These are phyloP conservation scores for Penicillium tannophilum DNA, from an alignment of 495 filamentous ascomycete genomes.

Conservation along the genomic window DNA sequence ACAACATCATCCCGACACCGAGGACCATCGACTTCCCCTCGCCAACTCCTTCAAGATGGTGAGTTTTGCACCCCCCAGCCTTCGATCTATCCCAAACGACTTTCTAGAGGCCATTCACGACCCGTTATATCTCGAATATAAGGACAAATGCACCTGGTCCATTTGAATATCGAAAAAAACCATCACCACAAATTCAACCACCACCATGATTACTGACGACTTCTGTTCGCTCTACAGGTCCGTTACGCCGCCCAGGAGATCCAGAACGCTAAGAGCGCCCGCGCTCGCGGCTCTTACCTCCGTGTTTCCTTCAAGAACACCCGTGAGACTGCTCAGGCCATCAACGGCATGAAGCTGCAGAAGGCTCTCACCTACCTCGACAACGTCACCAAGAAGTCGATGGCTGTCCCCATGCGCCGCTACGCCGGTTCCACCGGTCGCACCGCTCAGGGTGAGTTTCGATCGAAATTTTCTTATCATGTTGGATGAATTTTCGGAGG, in stretches of 20 bases:
- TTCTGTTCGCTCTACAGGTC: conserved; percentile 62
- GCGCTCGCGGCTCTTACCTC: conserved; percentile 96
- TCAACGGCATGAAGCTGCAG: conserved; percentile 98
- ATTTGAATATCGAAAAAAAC: conserved; percentile 2
- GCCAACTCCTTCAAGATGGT: conserved; percentile 60
- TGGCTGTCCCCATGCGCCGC: conserved; percentile 95
- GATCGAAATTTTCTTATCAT: conserved; percentile 5
- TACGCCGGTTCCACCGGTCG: conserved; percentile 94
- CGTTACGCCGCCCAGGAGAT: conserved; percentile 96
- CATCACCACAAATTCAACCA: conserved; percentile 6
- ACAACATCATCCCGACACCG: conserved; percentile 49
- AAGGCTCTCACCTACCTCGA: conserved; percentile 93
- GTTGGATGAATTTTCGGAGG: conserved; percentile 11
- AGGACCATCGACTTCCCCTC: conserved; percentile 49
- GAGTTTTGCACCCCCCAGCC: conserved; percentile 37
- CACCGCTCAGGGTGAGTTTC: conserved; percentile 87
- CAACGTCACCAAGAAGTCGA: conserved; percentile 92
- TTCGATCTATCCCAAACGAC: conserved; percentile 15
- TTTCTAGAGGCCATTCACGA: conserved; percentile 8
- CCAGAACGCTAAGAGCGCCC: conserved; percentile 87
- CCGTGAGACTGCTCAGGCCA: conserved; percentile 96
- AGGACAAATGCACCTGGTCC: conserved; percentile 3
- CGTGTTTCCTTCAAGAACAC: conserved; percentile 99
- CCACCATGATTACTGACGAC: conserved; percentile 34
- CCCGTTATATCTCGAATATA: conserved; percentile 12